Percentiles rank a stretch among this genome's conserved stretches.
Conservation (phyloP, 2,329 filamentous ascomycete genomes). For the Phaeosphaeria sp. region DNA sequence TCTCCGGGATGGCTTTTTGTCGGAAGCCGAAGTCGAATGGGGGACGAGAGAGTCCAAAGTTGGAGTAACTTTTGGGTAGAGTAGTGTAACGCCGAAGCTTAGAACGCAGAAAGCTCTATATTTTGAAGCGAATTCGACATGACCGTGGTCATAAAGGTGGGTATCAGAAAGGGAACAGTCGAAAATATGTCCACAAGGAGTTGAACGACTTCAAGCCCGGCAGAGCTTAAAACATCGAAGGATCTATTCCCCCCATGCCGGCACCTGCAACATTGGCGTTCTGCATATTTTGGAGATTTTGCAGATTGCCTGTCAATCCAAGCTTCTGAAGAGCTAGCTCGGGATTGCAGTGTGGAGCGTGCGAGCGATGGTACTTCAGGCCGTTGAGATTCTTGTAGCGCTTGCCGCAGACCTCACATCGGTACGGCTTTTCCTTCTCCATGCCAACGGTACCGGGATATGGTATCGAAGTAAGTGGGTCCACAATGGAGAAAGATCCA, state of each 20-base stretch:
- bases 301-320: conserved; percentile 48
- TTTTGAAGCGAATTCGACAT: conserved; percentile 7
- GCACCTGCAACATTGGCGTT: conserved; percentile 59
- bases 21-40: conserved; percentile 25
- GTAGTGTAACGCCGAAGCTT: conserved; percentile 1
- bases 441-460: conserved; percentile 98
- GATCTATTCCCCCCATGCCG: conserved; percentile 61
- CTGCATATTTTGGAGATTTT: conserved; percentile 50
- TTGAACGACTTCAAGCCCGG: conserved; percentile 8
- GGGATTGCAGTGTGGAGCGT: conserved; percentile 89
- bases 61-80: conserved; percentile 29
- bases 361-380: conserved; percentile 80
- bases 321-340: conserved; percentile 68
- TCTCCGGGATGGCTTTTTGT: conserved; percentile 20
- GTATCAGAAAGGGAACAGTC: conserved; percentile 26
- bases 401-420: conserved; percentile 96
- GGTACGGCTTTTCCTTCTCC: conserved; percentile 99
- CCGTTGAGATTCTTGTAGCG: conserved; percentile 99
- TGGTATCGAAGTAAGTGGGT: conserved; percentile 90
- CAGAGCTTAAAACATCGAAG: conserved; percentile 54
- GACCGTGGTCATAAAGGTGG: conserved; percentile 8
- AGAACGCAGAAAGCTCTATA: conserved; percentile 4
- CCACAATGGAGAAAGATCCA: conserved; percentile 97
- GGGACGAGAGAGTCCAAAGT: conserved; percentile 27
- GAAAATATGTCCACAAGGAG: conserved; percentile 9